phyloP scores from a whole-genome alignment of 2,329 filamentous ascomycete genomes.

The Trichoderma asperellum region DNA sequence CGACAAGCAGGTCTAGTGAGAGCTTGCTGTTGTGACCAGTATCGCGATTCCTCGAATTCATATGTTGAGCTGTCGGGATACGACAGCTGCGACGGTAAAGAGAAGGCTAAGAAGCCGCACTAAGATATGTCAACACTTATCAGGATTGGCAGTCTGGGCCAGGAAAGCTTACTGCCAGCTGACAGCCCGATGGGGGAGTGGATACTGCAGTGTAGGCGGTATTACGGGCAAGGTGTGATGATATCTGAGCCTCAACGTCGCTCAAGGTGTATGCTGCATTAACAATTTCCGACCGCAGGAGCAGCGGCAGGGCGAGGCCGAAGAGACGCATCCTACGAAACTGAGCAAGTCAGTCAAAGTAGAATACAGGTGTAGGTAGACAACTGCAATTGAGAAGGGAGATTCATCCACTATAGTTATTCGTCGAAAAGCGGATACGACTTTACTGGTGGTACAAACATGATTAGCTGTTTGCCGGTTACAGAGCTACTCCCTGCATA shows the following conservation, averaged over 20 bases:
- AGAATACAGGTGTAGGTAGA: neutral
- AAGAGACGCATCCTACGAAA: neutral
- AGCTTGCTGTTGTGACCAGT: constrained; percentile 36
- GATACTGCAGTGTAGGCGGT: neutral
- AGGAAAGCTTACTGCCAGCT: constrained; percentile 22
- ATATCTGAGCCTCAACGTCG: constrained; percentile 31
- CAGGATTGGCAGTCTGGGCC: neutral
- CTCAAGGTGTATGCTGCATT: neutral
- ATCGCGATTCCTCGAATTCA: constrained; percentile 31
- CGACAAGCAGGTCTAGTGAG: constrained; percentile 33
- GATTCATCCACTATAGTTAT: neutral
- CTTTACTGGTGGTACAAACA: neutral
- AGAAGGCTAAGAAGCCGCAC: constrained; percentile 34
- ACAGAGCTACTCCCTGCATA: neutral
- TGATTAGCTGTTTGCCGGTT: neutral
- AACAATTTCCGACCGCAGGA: neutral
- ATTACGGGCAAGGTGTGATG: constrained; percentile 23
- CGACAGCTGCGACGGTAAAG: constrained; percentile 28
- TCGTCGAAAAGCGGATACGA: neutral
- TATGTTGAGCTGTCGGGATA: constrained; percentile 32
- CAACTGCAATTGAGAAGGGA: neutral
- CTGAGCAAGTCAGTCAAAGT: neutral
- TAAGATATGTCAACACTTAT: constrained; percentile 6
- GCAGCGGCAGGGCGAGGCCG: neutral
- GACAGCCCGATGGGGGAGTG: constrained; percentile 10